These are phyloP conservation scores for Tuber melanosporum DNA, from an alignment of 495 filamentous ascomycete species.

Conservation along the genomic window DNA sequence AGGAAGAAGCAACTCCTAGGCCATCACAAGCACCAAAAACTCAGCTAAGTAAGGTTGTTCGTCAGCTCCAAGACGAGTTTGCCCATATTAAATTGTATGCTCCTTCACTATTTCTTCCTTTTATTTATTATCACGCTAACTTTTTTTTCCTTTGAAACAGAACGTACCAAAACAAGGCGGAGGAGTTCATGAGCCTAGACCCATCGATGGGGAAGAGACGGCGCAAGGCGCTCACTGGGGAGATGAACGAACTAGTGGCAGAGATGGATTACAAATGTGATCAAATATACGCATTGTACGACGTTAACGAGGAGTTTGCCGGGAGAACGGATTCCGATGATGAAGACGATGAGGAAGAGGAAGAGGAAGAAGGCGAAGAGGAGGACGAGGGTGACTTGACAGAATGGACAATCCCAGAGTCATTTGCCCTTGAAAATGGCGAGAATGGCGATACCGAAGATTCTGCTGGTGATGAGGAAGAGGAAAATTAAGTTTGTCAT, in stretches of 20 bases:
- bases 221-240: constrained; percentile 57
- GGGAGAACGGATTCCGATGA: constrained; percentile 17
- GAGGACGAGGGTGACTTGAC: constrained; percentile 32
- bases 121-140: constrained; percentile 4
- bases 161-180: constrained; percentile 34
- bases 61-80: constrained; percentile 67
- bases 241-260: constrained; percentile 58
- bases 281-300: constrained; percentile 81
- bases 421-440: constrained; percentile 6
- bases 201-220: constrained; percentile 61
- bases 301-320: constrained; percentile 65
- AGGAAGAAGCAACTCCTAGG: constrained; percentile 38
- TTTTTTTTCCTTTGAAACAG: constrained; percentile 11
- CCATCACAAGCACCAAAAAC: constrained; percentile 33
- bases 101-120: background rate
- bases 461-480: constrained; percentile 15
- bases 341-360: background rate
- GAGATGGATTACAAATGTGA: constrained; percentile 73
- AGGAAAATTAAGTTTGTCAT: constrained; percentile 5
- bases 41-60: constrained; percentile 39
- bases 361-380: constrained; percentile 9
- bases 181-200: constrained; percentile 55
- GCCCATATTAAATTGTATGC: constrained; percentile 68
- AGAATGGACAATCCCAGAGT: constrained; percentile 35
- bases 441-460: constrained; percentile 18